A percentile compares a stretch with the other conserved stretches of the same genome.
phyloP scores from a whole-genome alignment of 768 basidiomycete genomes.

The Kwoniella mangroviensis region DNA sequence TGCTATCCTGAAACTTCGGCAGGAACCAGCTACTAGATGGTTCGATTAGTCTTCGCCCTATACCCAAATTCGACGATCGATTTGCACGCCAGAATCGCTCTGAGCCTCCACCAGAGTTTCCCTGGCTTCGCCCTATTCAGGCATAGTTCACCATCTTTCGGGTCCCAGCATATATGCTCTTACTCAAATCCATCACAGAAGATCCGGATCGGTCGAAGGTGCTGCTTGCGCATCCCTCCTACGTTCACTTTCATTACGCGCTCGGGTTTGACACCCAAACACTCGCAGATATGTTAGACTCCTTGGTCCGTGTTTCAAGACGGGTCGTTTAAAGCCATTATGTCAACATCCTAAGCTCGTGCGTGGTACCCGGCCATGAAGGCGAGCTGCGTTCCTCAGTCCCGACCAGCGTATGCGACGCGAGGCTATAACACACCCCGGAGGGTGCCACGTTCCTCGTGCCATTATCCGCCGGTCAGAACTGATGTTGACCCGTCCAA shows the following conservation, averaged over 20 bases:
- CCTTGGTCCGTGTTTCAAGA: constrained; percentile 86
- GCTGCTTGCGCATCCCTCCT: constrained; percentile 67
- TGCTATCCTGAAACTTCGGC: constrained; percentile 82
- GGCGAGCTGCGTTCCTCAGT: constrained; percentile 70
- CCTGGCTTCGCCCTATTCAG: constrained; percentile 90
- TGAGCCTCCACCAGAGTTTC: constrained; percentile 95
- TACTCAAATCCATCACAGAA: constrained; percentile 75
- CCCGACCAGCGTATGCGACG: constrained; percentile 65
- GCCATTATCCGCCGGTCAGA: constrained; percentile 67
- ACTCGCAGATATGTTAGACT: constrained; percentile 83
- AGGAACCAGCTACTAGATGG: constrained; percentile 92
- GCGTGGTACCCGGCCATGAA: constrained; percentile 64
- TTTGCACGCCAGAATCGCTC: constrained; percentile 96
- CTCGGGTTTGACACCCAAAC: constrained; percentile 73
- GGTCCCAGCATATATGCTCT: constrained; percentile 84
- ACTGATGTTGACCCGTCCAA: constrained; percentile 72
- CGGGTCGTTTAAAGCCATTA: constrained; percentile 79
- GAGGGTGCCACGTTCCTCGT: constrained; percentile 68
- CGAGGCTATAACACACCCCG: constrained; percentile 70
- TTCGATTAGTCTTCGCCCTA: constrained; percentile 94
- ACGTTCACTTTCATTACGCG: constrained; percentile 75
- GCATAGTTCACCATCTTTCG: constrained; percentile 90
- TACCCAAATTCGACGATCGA: constrained; percentile 94
- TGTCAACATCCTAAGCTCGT: constrained; percentile 74
- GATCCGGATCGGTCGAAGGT: constrained; percentile 75